Base-by-base conservation (phyloP, 495 filamentous ascomycete species). In the Evernia prunastri region DNA sequence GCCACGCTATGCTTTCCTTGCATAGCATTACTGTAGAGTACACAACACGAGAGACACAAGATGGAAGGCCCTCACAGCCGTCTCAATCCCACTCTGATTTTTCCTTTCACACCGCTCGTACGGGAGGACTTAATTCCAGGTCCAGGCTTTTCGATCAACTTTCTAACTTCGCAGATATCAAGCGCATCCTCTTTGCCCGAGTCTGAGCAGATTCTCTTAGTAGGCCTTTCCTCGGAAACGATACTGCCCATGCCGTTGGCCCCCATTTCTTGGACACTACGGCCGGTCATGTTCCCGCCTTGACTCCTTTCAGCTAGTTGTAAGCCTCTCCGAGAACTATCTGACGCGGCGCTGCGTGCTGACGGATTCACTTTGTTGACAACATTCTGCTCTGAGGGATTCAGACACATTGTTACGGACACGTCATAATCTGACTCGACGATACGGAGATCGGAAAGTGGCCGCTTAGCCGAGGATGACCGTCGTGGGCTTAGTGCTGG, bases 361-460 rank as follows among this genome's bases (percentile, higher is more conserved):
- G 56, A 61, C 39, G 53, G 35, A 35, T 64, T 39, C 31, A 27
- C 66, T 54, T 63, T 80, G 17, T 76, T 77, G 25, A 71, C 69
- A 53, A 81, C 78, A 54, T 81, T 81, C 63, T 73, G 67, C 42
- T 79, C 77, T 0, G 79, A 79, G 11, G 72, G 69, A 33, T 72
- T 72, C 69, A 74, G 29, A 47, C 56, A 42, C 58, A 61, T 31
- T 66, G 63, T 43, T 4, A 67, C 69, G 56, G 58, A 56, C 29
- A 56, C 27, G 40, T 64, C 67, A 7, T 66, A 49, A 7, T 59
- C 40, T 58, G 67, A 63, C 35, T 61, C 59, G 27, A 57, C 29
- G 29, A 56, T 33, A 64, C 69, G n/a, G 29, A 42, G 74, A 69
- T 43, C 79, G 66, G 57, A 79, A 70, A 61, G 76, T 72, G 58